Percentiles rank a stretch among this genome's conserved stretches.
These are phyloP conservation scores for Drechmeria coniospora DNA, from an alignment of 2,329 filamentous ascomycete species.

Conservation along the genomic window DNA sequence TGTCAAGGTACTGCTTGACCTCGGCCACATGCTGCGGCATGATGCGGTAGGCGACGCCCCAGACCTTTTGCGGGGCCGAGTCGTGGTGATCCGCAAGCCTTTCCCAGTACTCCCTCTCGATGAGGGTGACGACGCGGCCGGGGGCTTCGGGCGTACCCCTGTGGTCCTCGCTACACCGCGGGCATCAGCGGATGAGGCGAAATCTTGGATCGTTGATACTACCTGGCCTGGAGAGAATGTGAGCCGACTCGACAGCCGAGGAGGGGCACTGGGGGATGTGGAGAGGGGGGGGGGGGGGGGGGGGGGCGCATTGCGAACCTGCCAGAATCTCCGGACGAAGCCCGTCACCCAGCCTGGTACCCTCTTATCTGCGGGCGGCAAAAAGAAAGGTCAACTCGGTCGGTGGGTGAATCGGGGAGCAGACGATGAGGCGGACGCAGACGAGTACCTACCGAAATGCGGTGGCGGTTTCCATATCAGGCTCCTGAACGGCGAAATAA, in stretches of 20 bases:
- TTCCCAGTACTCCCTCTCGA: constrained; percentile 71
- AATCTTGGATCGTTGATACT: background rate
- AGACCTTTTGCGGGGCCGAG: constrained; percentile 51
- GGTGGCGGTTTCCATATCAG: constrained; percentile 98
- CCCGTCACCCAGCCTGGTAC: constrained; percentile 83
- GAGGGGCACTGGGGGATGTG: constrained; percentile 1
- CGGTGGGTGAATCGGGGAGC: background rate
- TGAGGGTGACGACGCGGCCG: constrained; percentile 84
- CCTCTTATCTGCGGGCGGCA: constrained; percentile 47
- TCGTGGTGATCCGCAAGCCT: constrained; percentile 54
- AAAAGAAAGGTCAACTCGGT: constrained; percentile 1
- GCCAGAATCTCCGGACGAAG: constrained; percentile 95
- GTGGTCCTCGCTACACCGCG: constrained; percentile 63
- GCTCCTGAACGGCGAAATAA: too few relatives aligned
- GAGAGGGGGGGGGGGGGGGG: constrained; percentile 2
- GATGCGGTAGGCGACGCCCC: constrained; percentile 89
- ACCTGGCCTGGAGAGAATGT: constrained; percentile 3
- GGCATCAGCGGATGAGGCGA: background rate
- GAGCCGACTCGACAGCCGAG: too few relatives aligned
- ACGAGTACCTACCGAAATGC: constrained; percentile 58
- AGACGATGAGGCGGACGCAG: background rate
- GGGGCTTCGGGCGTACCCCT: constrained; percentile 78
- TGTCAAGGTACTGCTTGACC: constrained; percentile 82
- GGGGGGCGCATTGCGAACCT: constrained; percentile 43
- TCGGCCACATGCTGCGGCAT: constrained; percentile 54